Conservation (phyloP, 768 basidiomycete species). For the Leccinum barrowsii region DNA sequence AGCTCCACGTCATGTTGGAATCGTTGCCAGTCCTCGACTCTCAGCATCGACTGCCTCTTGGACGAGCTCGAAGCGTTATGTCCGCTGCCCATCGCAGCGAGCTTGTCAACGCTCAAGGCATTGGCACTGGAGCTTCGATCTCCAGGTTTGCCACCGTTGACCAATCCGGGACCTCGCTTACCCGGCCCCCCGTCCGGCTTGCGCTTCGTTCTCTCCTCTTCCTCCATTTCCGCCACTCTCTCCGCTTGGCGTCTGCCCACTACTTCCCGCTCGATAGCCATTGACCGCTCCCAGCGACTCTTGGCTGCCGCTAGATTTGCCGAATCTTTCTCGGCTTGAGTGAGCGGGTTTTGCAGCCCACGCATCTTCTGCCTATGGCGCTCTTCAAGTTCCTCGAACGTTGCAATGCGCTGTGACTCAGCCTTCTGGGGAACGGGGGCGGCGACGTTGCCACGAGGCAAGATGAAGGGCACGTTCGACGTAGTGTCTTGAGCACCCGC, state of each 20-base stretch:
- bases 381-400: conserved; percentile 85
- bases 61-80: conserved; percentile 38
- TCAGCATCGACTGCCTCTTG: conserved; percentile 67
- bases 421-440: conserved; percentile 48
- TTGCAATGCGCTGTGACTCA: conserved; percentile 54
- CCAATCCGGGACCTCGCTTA: conserved; percentile 30
- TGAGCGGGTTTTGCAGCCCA: conserved; percentile 79
- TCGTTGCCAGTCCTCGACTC: conserved; percentile 84
- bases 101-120: conserved; percentile 54
- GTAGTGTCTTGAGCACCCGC: conserved; percentile 28
- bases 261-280: conserved; percentile 68
- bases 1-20: conserved; percentile 53
- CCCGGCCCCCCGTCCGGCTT: conserved; percentile 41
- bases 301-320: conserved; percentile 74
- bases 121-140: conserved; percentile 35
- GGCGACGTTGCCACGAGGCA: conserved; percentile 43
- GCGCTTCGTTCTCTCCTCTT: conserved; percentile 48
- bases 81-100: conserved; percentile 41
- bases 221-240: conserved; percentile 46
- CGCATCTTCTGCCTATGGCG: conserved; percentile 83
- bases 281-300: conserved; percentile 79
- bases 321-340: conserved; percentile 73
- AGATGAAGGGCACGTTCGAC: conserved; percentile 40
- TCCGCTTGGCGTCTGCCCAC: conserved; percentile 73
- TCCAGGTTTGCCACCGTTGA: conserved; percentile 33